These are phyloP conservation scores for Pestalotiopsis fici DNA, from an alignment of 2,329 filamentous ascomycete species.

Conservation along the genomic window DNA sequence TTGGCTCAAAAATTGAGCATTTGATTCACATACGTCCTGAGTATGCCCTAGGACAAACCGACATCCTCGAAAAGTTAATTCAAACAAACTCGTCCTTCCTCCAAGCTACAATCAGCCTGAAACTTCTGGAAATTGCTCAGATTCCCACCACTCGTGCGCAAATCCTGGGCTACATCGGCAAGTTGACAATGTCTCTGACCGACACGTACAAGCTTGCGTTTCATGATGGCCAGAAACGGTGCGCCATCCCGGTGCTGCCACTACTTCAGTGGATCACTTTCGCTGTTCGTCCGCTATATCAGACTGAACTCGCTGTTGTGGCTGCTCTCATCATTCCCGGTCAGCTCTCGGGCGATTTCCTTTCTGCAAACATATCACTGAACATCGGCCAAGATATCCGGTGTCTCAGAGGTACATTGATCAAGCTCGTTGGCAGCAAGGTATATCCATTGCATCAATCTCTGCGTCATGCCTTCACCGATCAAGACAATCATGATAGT, in stretches of 20 bases:
- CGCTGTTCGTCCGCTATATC: background rate
- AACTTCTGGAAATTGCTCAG: background rate
- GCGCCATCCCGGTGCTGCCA: background rate
- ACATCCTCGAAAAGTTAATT: background rate
- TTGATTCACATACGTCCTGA: background rate
- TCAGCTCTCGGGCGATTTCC: background rate
- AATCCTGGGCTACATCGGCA: background rate
- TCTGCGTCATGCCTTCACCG: background rate
- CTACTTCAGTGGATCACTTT: background rate
- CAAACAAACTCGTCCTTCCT: background rate
- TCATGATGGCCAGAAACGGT: background rate
- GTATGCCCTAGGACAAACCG: background rate
- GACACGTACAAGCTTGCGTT: background rate
- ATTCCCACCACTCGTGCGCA: background rate
- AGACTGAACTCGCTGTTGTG: background rate
- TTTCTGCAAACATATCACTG: background rate
- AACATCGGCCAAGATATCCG: background rate
- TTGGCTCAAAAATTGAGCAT: background rate
- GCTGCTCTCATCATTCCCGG: background rate
- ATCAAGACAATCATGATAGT: background rate
- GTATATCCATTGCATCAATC: background rate
- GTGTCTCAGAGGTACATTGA: background rate
- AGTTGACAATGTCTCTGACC: background rate
- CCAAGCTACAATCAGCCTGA: background rate
- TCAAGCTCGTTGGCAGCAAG: background rate